Evolutionary conservation across 1,139 yeast species (phyloP).

Genomic region (Hanseniaspora uvarum): DNA sequence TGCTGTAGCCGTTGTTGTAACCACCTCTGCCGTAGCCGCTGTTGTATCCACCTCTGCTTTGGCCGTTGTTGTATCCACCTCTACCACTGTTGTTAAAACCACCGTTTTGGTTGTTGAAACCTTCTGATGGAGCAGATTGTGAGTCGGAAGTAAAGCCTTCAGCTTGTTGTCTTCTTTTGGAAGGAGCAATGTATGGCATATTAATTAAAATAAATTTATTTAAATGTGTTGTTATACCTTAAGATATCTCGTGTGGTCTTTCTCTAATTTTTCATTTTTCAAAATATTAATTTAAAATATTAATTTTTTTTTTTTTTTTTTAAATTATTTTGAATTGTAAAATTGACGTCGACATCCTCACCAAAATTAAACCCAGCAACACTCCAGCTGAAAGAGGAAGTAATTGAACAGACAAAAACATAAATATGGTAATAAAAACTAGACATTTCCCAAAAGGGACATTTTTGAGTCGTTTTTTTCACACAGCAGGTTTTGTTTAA

Average conservation of each 20-base stretch:
- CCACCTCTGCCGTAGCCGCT: constrained; percentile 28
- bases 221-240: neutral
- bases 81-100: neutral
- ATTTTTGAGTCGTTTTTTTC: neutral
- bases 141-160: neutral
- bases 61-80: neutral
- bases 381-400: neutral
- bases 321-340: too few relatives aligned
- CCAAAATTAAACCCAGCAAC: neutral
- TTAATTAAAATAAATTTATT: neutral
- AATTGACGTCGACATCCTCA: too few relatives aligned
- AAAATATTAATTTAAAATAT: too few relatives aligned
- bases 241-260: neutral
- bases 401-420: neutral
- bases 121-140: neutral
- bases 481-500: too few relatives aligned
- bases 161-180: constrained; percentile 15
- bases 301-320: too few relatives aligned
- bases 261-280: neutral
- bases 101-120: neutral
- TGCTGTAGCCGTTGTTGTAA: constrained; percentile 24
- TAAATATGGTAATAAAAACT: neutral
- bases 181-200: constrained; percentile 19
- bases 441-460: constrained; percentile 1
- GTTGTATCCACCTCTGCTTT: constrained; percentile 19